Percentiles rank a stretch among this genome's conserved stretches.
These are phyloP conservation scores for Posidonia oceanica DNA, from an alignment of 116 monocot species.

Conservation along the genomic window DNA sequence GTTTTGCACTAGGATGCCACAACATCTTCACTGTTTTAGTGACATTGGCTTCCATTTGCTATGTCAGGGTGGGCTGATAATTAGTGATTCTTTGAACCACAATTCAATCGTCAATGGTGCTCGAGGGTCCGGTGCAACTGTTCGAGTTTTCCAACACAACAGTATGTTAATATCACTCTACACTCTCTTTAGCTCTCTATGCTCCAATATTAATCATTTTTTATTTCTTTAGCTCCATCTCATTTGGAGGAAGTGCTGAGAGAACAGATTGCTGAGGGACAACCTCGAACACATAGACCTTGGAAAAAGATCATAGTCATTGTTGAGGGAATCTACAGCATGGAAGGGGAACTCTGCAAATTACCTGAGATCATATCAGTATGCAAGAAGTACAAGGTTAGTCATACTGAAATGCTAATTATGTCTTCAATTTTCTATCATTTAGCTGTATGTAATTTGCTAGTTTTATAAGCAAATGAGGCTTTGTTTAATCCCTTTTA, in stretches of 20 bases:
- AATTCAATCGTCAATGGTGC: constrained; percentile 97
- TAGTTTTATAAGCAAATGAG: too few relatives aligned
- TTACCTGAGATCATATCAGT: constrained; percentile 85
- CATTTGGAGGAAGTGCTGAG: constrained; percentile 93
- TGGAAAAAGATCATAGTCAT: constrained; percentile 98
- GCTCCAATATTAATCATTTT: neutral
- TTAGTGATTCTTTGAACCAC: constrained; percentile 94
- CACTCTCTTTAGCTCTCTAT: neutral
- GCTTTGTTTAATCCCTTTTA: too few relatives aligned
- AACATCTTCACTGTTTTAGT: neutral
- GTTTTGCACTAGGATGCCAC: neutral
- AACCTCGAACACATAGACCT: constrained; percentile 77
- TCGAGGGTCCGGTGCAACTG: constrained; percentile 79
- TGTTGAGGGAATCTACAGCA: constrained; percentile 97
- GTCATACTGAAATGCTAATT: neutral
- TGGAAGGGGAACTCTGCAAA: constrained; percentile 99
- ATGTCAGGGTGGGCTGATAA: constrained; percentile 73
- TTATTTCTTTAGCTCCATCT: constrained; percentile 42
- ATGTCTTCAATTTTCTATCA: neutral
- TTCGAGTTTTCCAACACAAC: constrained; percentile 87
- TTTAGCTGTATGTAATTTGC: neutral
- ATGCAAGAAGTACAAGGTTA: constrained; percentile 99
- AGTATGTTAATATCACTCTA: constrained; percentile 24
- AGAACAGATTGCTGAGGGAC: constrained; percentile 82
- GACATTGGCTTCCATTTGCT: neutral